phyloP scores from a whole-genome alignment of 306 rosid genomes.

The Macrotyloma uniflorum region DNA sequence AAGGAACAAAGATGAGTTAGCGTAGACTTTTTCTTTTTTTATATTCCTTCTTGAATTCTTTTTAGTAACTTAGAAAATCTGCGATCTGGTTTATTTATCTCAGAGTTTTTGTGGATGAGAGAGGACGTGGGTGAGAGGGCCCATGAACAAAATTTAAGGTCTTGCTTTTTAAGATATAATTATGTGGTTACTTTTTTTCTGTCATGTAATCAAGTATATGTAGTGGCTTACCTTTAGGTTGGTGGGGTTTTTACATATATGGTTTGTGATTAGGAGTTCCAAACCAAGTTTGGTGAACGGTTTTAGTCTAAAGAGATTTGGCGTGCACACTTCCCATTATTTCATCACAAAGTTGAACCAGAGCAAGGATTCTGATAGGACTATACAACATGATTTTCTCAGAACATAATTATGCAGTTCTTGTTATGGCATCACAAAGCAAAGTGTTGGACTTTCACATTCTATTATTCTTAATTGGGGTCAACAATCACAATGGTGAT shows the following conservation, averaged over 20 bases:
- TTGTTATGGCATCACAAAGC: not conserved
- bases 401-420: not conserved
- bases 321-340: not conserved
- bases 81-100: slow-evolving; percentile 6
- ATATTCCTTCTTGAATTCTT: not conserved
- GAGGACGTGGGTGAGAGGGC: slow-evolving; percentile 27
- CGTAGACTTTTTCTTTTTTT: not conserved
- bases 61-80: not conserved
- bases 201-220: slow-evolving; percentile 1
- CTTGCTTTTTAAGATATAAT: not conserved
- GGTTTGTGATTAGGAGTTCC: slow-evolving; percentile 34
- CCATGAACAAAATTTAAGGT: slow-evolving; percentile 1
- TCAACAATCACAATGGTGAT: not conserved
- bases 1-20: slow-evolving; percentile 39
- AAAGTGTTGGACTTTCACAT: not conserved
- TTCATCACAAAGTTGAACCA: slow-evolving; percentile 7
- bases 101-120: slow-evolving; percentile 15
- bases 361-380: not conserved
- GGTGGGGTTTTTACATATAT: slow-evolving; percentile 31
- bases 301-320: slow-evolving; percentile 24
- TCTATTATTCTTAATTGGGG: not conserved
- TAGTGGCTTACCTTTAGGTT: slow-evolving; percentile 28
- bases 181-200: slow-evolving; percentile 2
- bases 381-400: not conserved
- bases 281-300: slow-evolving; percentile 34